Percentiles rank a stretch among this genome's conserved stretches.
phyloP scores from a whole-genome alignment of 768 basidiomycete genomes.

The Steccherinum ochraceum region DNA sequence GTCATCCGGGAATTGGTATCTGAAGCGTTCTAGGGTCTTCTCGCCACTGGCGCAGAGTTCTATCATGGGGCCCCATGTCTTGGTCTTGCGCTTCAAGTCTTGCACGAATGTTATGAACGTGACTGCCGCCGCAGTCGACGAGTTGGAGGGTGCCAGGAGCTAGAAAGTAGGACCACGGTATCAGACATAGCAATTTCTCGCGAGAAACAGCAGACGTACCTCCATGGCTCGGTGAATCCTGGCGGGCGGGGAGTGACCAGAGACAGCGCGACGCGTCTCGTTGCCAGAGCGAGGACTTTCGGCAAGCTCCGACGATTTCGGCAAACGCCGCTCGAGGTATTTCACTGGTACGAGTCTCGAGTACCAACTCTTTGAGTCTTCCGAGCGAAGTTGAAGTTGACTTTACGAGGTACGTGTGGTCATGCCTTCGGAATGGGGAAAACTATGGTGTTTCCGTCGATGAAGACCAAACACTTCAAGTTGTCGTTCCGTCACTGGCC shows the following conservation, averaged over 20 bases:
- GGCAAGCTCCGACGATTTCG: neutral
- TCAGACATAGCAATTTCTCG: neutral
- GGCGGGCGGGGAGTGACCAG: constrained; percentile 10
- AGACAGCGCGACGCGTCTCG: constrained; percentile 20
- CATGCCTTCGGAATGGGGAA: too few relatives aligned
- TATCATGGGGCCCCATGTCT: constrained; percentile 95
- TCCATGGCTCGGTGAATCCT: constrained; percentile 25
- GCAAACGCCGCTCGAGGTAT: too few relatives aligned
- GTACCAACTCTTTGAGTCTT: too few relatives aligned
- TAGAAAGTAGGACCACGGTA: constrained; percentile 6
- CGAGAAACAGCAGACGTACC: constrained; percentile 14
- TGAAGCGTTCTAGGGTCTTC: constrained; percentile 93
- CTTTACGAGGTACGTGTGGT: too few relatives aligned
- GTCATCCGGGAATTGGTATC: constrained; percentile 94
- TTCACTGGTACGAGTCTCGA: too few relatives aligned
- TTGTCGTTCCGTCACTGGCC: too few relatives aligned
- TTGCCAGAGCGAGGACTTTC: neutral
- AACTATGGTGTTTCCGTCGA: too few relatives aligned
- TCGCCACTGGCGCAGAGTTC: constrained; percentile 92
- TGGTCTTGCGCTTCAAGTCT: constrained; percentile 95
- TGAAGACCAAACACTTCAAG: too few relatives aligned
- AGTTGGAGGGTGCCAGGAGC: constrained; percentile 64
- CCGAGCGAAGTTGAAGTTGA: too few relatives aligned
- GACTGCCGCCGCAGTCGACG: constrained; percentile 96
- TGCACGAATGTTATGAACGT: constrained; percentile 99